A percentile compares a stretch with the other conserved stretches of the same genome.
phyloP scores from a whole-genome alignment of 2,329 filamentous ascomycete genomes.

The Phialemoniopsis sp. region DNA sequence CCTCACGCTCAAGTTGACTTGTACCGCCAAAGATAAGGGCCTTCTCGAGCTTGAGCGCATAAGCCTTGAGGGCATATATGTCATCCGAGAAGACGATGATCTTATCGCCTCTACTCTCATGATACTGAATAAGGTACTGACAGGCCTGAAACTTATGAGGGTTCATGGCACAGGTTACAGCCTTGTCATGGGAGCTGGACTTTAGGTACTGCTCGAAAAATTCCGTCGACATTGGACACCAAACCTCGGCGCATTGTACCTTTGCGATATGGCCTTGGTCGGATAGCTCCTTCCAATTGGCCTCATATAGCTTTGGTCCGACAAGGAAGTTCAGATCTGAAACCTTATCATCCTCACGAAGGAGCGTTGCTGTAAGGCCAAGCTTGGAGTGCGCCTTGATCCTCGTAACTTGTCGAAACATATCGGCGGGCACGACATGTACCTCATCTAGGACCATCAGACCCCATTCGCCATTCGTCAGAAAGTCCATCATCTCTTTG shows the following conservation, averaged over 20 bases:
- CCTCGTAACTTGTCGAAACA: slow-evolving; percentile 86
- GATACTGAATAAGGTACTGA: slow-evolving; percentile 96
- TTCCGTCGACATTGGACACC: slow-evolving; percentile 96
- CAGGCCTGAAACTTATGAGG: slow-evolving; percentile 94
- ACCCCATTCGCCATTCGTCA: slow-evolving; percentile 87
- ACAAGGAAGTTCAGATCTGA: slow-evolving; percentile 92
- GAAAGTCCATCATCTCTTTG: slow-evolving; percentile 91
- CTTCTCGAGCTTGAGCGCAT: slow-evolving; percentile 78
- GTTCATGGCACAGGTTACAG: slow-evolving; percentile 85
- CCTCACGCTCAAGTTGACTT: slow-evolving; percentile 77
- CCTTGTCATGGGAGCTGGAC: slow-evolving; percentile 48
- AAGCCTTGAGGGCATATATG: slow-evolving; percentile 82
- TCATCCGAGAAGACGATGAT: slow-evolving; percentile 98
- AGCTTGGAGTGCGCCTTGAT: slow-evolving; percentile 92
- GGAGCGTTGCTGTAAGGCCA: slow-evolving; percentile 81
- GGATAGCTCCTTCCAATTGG: slow-evolving; percentile 95
- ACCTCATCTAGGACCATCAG: slow-evolving; percentile 93
- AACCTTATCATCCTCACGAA: slow-evolving; percentile 95
- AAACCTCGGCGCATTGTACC: slow-evolving; percentile 93
- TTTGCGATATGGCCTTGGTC: slow-evolving; percentile 92
- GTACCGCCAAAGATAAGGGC: slow-evolving; percentile 90
- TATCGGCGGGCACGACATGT: slow-evolving; percentile 89
- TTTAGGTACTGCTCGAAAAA: slow-evolving; percentile 68
- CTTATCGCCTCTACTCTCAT: slow-evolving; percentile 90
- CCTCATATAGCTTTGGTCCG: slow-evolving; percentile 90